Evolutionary conservation across 805 yeast species (phyloP).

Genomic region (Saccharomycopsis sp.): DNA sequence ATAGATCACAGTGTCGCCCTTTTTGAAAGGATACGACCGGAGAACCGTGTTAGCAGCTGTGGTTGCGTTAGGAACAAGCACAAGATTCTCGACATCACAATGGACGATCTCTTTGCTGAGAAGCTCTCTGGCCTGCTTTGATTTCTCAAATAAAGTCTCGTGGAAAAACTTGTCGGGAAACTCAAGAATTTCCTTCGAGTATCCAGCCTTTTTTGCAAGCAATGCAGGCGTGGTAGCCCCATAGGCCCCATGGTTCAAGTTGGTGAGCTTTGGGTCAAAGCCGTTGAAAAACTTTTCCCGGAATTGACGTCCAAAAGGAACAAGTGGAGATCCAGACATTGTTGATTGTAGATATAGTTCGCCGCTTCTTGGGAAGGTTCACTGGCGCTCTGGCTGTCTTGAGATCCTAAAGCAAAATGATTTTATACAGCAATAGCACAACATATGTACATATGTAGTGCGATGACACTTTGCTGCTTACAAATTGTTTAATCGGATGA

Average conservation of each 20-base stretch:
- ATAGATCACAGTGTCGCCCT: conserved; percentile 45
- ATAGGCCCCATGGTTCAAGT: conserved; percentile 60
- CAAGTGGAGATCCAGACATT: conserved; percentile 2
- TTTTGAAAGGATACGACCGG: conserved; percentile 43
- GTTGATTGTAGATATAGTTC: background rate
- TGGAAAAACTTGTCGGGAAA: conserved; percentile 44
- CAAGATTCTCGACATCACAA: conserved; percentile 42
- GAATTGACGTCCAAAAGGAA: conserved; percentile 44
- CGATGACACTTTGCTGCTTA: background rate
- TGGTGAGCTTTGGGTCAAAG: conserved; percentile 34
- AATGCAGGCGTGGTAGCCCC: conserved; percentile 51
- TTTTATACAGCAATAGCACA: too few species aligned
- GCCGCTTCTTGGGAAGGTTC: too few species aligned
- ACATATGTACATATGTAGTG: background rate
- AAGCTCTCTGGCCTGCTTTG: conserved; percentile 31
- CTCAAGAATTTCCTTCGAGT: conserved; percentile 26
- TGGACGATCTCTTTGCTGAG: conserved; percentile 38
- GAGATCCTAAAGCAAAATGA: too few species aligned
- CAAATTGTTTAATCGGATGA: background rate
- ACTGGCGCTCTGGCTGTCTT: too few species aligned
- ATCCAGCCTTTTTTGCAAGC: conserved; percentile 31
- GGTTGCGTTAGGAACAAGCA: conserved; percentile 54
- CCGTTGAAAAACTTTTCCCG: conserved; percentile 40
- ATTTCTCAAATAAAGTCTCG: conserved; percentile 26
- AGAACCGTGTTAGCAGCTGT: conserved; percentile 51